Base-by-base conservation (phyloP, 306 rosid genomes). In the Prunus mongolica region DNA sequence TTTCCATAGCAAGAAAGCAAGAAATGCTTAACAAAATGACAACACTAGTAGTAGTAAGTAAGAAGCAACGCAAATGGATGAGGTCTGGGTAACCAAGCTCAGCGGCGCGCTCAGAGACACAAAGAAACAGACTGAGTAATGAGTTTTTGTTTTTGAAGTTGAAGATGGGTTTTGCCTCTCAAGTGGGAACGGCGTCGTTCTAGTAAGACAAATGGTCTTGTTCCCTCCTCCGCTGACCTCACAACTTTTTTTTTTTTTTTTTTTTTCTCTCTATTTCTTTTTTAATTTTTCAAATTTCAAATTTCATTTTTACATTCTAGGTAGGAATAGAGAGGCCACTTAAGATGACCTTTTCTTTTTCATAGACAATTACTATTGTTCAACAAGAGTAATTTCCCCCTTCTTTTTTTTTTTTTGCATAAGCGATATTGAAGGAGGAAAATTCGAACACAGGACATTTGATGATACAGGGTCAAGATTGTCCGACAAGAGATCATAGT, bases 1-100 rank as follows among this genome's bases (percentile, higher is more conserved):
- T 75, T 18, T 72, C 79, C 90, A 84, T 86, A 12, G 65, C 27
- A 7, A 30, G 10, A 18, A 49, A 6, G 67, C 13, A 57, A 58
- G 28, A 46, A 50, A 5, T 51, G n/a, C n/a, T 8, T 51, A 52
- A 18, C 0, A 50, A 12, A 19, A 71, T 12, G 32, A 19, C 69
- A 65, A 65, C 14, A 10, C 25, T 5, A 20, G 25, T 44, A 4
- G 34, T 5, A 20, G 25, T 44, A 4, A 65, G 69, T 5, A 34
- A 38, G 25, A 65, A 65, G 69, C 47, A 18, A 2, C 10, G 50
- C 27, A 32, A 16, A 52, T n/a, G 71, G 54, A 66, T 66, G 54
- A 66, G 71, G 71, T 19, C 20, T 10, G 3, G 12, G 27, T 13
- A 66, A 14, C 30, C 1, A 3, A 12, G 71, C 52, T 66, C 54